A percentile compares a stretch with the other conserved stretches of the same genome.
Conservation (phyloP, 2,329 filamentous ascomycete species). For the Trichoderma arundinaceum region DNA sequence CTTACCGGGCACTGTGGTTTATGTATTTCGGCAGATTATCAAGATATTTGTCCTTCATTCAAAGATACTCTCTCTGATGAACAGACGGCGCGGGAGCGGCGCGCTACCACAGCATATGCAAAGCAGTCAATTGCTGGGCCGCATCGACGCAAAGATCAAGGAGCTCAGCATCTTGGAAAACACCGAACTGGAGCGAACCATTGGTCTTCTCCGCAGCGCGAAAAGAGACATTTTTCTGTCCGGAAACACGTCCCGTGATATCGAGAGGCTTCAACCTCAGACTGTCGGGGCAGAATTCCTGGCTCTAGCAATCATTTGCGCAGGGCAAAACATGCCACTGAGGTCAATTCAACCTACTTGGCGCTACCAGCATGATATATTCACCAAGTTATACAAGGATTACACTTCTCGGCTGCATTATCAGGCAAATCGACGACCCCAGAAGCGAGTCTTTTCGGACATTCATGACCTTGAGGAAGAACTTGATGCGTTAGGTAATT, state of each 20-base stretch:
- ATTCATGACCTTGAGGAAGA: conserved; percentile 35
- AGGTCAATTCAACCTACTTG: not conserved
- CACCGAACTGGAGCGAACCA: not conserved
- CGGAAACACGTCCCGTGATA: not conserved
- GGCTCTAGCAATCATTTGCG: conserved; percentile 12
- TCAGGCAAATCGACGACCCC: conserved; percentile 14
- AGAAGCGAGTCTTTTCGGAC: conserved; percentile 32
- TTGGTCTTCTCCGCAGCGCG: not conserved
- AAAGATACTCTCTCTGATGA: conserved; percentile 12
- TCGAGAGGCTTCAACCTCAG: conserved; percentile 10
- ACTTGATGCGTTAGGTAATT: conserved; percentile 34
- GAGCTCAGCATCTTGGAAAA: not conserved
- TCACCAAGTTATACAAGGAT: not conserved
- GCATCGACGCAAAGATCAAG: not conserved
- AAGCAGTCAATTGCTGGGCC: no score
- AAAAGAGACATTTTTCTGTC: conserved; percentile 20
- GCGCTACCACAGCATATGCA: no score
- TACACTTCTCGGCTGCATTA: conserved; percentile 7
- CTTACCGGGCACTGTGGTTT: not conserved
- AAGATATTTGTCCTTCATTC: conserved; percentile 9
- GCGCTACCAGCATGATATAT: not conserved
- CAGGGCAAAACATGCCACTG: not conserved
- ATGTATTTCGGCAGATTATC: not conserved
- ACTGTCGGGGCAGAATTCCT: conserved; percentile 11
- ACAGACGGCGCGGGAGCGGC: not conserved